phyloP scores from a whole-genome alignment of 768 basidiomycete species.

The Galerina sulciceps region DNA sequence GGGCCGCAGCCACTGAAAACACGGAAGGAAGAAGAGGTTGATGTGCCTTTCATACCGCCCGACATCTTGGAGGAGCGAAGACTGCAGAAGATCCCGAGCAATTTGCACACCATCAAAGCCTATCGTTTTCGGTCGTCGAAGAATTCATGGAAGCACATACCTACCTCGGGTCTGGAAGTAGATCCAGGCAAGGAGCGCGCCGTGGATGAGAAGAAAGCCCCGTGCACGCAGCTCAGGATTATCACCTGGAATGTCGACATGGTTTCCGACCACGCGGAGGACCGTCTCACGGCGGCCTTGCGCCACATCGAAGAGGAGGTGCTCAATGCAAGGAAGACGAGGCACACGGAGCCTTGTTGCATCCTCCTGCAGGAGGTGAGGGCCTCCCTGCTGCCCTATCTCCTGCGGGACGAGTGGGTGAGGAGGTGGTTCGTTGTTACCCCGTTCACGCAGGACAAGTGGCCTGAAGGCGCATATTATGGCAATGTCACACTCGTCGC shows the following conservation, averaged over 20 bases:
- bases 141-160: constrained; percentile 50
- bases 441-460: constrained; percentile 57
- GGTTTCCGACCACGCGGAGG: constrained; percentile 33
- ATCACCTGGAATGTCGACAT: constrained; percentile 80
- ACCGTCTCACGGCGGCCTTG: constrained; percentile 53
- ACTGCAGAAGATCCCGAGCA: neutral
- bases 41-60: constrained; percentile 21
- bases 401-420: constrained; percentile 68
- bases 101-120: constrained; percentile 33
- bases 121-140: constrained; percentile 46
- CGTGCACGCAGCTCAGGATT: constrained; percentile 43
- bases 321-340: constrained; percentile 48
- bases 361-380: constrained; percentile 76
- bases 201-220: constrained; percentile 32
- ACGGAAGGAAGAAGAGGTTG: constrained; percentile 13
- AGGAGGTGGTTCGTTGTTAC: constrained; percentile 60
- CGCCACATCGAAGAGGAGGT: constrained; percentile 58
- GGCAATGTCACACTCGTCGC: constrained; percentile 78
- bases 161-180: constrained; percentile 32
- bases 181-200: constrained; percentile 24
- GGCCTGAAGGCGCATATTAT: constrained; percentile 54
- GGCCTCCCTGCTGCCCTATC: constrained; percentile 40
- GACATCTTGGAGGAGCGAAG: neutral
- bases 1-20: constrained; percentile 7
- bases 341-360: constrained; percentile 59